Conservation (phyloP, 2,329 filamentous ascomycete genomes). For the Fusarium irregulare region DNA sequence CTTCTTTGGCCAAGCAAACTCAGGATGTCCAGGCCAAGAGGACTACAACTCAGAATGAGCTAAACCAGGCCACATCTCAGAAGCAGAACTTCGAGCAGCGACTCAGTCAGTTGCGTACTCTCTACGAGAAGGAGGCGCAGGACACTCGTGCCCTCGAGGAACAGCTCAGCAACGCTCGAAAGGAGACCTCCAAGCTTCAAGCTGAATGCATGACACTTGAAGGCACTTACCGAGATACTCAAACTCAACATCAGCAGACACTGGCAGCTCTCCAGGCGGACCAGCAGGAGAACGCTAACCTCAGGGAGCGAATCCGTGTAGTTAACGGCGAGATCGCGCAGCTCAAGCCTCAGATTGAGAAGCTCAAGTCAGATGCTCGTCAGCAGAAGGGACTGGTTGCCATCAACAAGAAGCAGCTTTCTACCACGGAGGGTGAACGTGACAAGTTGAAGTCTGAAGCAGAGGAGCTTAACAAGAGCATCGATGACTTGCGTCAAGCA, state of each 20-base stretch:
- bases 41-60: conserved; percentile 79
- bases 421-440: conserved; percentile 87
- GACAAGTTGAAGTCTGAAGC: conserved; percentile 88
- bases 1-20: conserved; percentile 91
- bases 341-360: conserved; percentile 91
- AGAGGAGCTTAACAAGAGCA: conserved; percentile 73
- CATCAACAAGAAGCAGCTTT: conserved; percentile 98
- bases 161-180: conserved; percentile 78
- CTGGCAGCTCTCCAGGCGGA: conserved; percentile 81
- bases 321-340: conserved; percentile 85
- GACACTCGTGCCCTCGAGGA: conserved; percentile 87
- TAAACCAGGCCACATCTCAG: conserved; percentile 83
- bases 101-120: conserved; percentile 82
- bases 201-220: conserved; percentile 87
- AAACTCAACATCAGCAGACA: conserved; percentile 83
- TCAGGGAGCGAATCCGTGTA: conserved; percentile 89
- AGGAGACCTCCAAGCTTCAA: conserved; percentile 86
- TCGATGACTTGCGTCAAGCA: conserved; percentile 67
- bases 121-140: conserved; percentile 94
- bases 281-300: conserved; percentile 83
- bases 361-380: conserved; percentile 88
- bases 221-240: conserved; percentile 81
- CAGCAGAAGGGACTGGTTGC: conserved; percentile 97
- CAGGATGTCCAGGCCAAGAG: conserved; percentile 90
- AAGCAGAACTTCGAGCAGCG: conserved; percentile 94